Evolutionary conservation across 2,329 filamentous ascomycete species (phyloP).

Genomic region (Fusarium domesticum): DNA sequence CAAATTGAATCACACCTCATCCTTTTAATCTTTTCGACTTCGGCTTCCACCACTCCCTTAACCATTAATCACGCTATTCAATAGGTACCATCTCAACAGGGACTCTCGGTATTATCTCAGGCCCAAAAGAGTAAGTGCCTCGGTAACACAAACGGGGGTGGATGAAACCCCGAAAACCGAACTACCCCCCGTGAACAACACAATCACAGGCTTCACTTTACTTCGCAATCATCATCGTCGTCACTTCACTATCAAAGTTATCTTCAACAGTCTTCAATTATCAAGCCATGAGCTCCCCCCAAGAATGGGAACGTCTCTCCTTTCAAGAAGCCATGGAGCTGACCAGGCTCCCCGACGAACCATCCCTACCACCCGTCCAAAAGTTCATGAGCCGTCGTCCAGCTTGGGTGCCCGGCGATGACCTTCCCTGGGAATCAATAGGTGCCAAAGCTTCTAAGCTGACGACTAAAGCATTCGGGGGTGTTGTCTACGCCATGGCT

Average conservation of each 20-base stretch:
- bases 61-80: no score
- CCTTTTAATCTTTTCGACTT: no score
- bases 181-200: no score
- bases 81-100: no score
- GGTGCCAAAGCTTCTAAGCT: constrained; percentile 13
- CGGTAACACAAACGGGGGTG: background rate
- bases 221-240: background rate
- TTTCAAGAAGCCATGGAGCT: constrained; percentile 33
- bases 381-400: constrained; percentile 34
- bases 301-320: constrained; percentile 25
- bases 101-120: no score
- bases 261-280: background rate
- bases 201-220: background rate
- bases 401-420: constrained; percentile 33
- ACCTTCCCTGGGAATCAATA: constrained; percentile 30
- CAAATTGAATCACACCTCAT: no score
- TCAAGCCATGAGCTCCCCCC: constrained; percentile 11
- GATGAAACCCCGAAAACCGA: background rate
- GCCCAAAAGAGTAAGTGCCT: background rate
- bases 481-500: constrained; percentile 38
- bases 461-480: constrained; percentile 35
- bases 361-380: constrained; percentile 8
- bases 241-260: background rate
- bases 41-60: no score
- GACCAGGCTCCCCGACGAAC: constrained; percentile 20